A percentile compares a stretch with the other conserved stretches of the same genome.
phyloP scores from a whole-genome alignment of 169 alveolate genomes.

The Cryptosporidium ryanae region DNA sequence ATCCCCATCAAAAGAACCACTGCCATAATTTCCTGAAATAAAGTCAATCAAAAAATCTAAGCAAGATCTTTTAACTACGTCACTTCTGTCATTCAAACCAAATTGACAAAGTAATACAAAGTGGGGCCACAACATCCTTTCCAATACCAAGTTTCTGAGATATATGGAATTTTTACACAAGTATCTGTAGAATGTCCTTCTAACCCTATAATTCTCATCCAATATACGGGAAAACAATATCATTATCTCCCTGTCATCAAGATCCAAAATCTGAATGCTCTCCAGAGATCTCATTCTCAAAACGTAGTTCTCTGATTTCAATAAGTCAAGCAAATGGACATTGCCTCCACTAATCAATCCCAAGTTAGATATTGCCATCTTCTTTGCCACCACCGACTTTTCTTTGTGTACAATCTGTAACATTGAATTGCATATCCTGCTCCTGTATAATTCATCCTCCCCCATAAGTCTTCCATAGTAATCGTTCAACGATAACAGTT shows the following conservation, averaged over 20 bases:
- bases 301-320: slow-evolving; percentile 4
- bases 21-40: slow-evolving; percentile 15
- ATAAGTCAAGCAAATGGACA: not conserved
- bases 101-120: slow-evolving; percentile 36
- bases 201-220: slow-evolving; percentile 38
- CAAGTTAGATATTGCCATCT: slow-evolving; percentile 27
- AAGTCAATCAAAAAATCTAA: slow-evolving; percentile 19
- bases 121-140: slow-evolving; percentile 40
- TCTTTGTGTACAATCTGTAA: slow-evolving; percentile 24
- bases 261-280: not conserved
- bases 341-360: slow-evolving; percentile 33
- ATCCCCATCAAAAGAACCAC: slow-evolving; percentile 9
- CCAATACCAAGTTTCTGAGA: slow-evolving; percentile 5
- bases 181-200: slow-evolving; percentile 19
- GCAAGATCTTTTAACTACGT: slow-evolving; percentile 1
- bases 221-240: slow-evolving; percentile 23
- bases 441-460: not conserved
- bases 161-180: slow-evolving; percentile 3
- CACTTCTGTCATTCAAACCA: slow-evolving; percentile 54
- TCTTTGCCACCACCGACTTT: slow-evolving; percentile 24
- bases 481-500: not conserved
- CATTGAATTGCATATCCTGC: not conserved
- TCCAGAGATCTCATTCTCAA: slow-evolving; percentile 28
- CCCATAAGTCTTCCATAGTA: no score
- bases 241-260: slow-evolving; percentile 11